Conservation (phyloP, 805 yeast genomes). For the Jamesozyma jinghongensis region DNA sequence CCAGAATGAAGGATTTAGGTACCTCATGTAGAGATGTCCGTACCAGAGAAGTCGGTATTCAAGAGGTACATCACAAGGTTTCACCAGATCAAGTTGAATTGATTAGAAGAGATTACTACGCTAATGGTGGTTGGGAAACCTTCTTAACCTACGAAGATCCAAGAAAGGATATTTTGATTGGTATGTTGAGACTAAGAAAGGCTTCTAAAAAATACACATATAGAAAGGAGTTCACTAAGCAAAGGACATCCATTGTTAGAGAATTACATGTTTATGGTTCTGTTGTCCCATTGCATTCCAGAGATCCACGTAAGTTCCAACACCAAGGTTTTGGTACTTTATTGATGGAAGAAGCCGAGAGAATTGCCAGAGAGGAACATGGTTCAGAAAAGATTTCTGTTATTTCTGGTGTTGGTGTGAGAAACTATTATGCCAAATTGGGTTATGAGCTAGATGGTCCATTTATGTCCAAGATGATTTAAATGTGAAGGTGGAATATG, state of each 20-base stretch:
- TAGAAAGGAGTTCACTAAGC: constrained; percentile 75
- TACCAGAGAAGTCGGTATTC: constrained; percentile 97
- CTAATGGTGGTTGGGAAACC: constrained; percentile 99
- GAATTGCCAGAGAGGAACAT: constrained; percentile 92
- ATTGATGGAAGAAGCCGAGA: constrained; percentile 96
- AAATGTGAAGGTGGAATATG: too few relatives aligned
- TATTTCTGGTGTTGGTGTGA: constrained; percentile 94
- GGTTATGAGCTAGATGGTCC: constrained; percentile 95
- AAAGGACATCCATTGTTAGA: constrained; percentile 89
- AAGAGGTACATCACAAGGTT: constrained; percentile 94
- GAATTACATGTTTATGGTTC: constrained; percentile 96
- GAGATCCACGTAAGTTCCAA: constrained; percentile 97
- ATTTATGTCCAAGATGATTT: constrained; percentile 72
- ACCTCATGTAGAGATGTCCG: constrained; percentile 93
- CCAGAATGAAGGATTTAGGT: constrained; percentile 97
- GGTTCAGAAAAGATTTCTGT: constrained; percentile 87
- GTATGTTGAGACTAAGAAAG: constrained; percentile 76
- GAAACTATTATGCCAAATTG: constrained; percentile 86
- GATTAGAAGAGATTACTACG: constrained; percentile 90
- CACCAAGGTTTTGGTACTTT: constrained; percentile 98
- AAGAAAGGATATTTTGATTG: constrained; percentile 88
- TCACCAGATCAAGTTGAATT: constrained; percentile 96
- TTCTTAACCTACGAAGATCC: constrained; percentile 95
- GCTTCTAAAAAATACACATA: constrained; percentile 85
- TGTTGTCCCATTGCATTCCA: constrained; percentile 89